Conservation (phyloP, 352 stramenopile species). For the Phytopythium sindhum region DNA sequence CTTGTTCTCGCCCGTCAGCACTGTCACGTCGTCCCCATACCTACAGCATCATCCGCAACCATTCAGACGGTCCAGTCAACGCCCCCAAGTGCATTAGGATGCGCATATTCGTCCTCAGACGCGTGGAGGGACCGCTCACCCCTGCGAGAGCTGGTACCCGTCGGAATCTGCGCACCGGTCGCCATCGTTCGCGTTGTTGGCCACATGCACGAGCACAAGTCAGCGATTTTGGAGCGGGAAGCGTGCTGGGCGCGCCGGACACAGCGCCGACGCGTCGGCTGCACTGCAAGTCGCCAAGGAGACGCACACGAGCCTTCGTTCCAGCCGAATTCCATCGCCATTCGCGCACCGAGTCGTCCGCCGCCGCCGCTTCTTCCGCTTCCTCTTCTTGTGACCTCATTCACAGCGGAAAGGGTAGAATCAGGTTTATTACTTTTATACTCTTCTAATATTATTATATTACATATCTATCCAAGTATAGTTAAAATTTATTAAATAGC, state of each 20-base stretch:
- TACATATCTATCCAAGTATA: no score
- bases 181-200: background rate
- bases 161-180: conserved; percentile 2
- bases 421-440: background rate
- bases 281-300: background rate
- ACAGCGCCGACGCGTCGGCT: background rate
- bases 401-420: background rate
- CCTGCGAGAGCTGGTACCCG: conserved; percentile 5
- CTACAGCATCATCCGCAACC: no score
- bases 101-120: background rate
- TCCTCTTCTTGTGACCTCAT: background rate
- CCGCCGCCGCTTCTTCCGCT: no score
- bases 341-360: background rate
- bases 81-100: background rate
- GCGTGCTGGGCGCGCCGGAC: background rate
- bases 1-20: conserved; percentile 86
- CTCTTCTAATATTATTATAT: background rate
- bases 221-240: background rate
- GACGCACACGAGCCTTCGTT: conserved; percentile 7
- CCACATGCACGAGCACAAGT: background rate
- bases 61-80: no score
- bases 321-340: conserved; percentile 9
- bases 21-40: conserved; percentile 68
- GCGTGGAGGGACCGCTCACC: background rate
- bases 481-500: background rate